Evolutionary conservation across 2,329 filamentous ascomycete genomes (phyloP).

Genomic region (Dactylella cylindrospora): DNA sequence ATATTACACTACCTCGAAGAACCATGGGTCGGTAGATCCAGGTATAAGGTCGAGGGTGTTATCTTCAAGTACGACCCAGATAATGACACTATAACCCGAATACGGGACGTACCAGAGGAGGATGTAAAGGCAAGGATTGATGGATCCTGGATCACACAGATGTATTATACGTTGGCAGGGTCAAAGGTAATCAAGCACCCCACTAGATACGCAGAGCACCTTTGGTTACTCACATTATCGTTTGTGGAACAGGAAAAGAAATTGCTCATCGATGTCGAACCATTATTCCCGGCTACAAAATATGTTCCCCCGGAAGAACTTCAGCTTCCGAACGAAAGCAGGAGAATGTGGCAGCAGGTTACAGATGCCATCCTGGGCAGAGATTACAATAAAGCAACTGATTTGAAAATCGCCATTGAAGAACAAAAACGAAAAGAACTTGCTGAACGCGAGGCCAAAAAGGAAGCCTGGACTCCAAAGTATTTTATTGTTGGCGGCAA

Average conservation of each 20-base stretch:
- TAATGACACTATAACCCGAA: constrained; percentile 74
- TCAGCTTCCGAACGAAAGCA: constrained; percentile 86
- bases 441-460: constrained; percentile 70
- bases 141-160: constrained; percentile 78
- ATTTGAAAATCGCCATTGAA: constrained; percentile 85
- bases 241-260: constrained; percentile 45
- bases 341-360: constrained; percentile 82
- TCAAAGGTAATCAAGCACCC: constrained; percentile 49
- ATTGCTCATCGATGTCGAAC: constrained; percentile 83
- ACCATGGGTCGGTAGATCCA: constrained; percentile 86
- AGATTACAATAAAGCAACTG: constrained; percentile 81
- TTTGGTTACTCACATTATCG: background rate
- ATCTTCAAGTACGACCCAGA: constrained; percentile 87
- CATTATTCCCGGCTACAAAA: constrained; percentile 77
- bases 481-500: constrained; percentile 66
- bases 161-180: constrained; percentile 61
- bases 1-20: constrained; percentile 93
- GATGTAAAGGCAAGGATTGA: constrained; percentile 80
- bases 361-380: constrained; percentile 81
- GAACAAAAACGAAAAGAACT: constrained; percentile 85
- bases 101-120: constrained; percentile 82
- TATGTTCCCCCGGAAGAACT: constrained; percentile 71
- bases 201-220: constrained; percentile 3
- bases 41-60: constrained; percentile 87
- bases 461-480: constrained; percentile 75